These are phyloP conservation scores for Ambrosiella xylebori DNA, from an alignment of 2,329 filamentous ascomycete species.

Conservation along the genomic window DNA sequence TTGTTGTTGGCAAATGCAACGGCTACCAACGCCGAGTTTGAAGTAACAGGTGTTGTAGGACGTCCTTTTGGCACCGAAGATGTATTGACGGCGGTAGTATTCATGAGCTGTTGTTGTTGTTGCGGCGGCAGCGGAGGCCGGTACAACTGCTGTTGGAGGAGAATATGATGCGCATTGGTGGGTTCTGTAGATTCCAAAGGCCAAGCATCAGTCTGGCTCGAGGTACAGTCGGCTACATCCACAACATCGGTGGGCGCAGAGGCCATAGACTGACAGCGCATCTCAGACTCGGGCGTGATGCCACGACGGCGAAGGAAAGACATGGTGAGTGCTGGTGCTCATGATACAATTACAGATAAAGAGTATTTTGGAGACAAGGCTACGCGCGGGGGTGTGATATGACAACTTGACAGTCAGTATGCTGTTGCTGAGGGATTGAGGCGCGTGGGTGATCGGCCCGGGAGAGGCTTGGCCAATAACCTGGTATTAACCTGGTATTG, in stretches of 20 bases:
- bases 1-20: slow-evolving; percentile 1
- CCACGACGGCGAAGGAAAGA: slow-evolving; percentile 45
- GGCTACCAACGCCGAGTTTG: not conserved
- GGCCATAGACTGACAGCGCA: slow-evolving; percentile 33
- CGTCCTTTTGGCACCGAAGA: not conserved
- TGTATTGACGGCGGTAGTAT: not conserved
- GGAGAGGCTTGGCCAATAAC: not conserved
- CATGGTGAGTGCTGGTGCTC: slow-evolving; percentile 31
- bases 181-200: slow-evolving; percentile 9
- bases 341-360: slow-evolving; percentile 15
- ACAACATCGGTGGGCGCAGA: slow-evolving; percentile 11
- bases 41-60: not conserved
- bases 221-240: slow-evolving; percentile 3
- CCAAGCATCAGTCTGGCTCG: not conserved
- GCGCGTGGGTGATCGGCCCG: not conserved
- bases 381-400: not conserved
- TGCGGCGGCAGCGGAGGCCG: not conserved
- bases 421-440: not conserved
- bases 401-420: not conserved
- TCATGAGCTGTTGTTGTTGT: not conserved
- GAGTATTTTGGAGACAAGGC: slow-evolving; percentile 2
- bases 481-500: not conserved
- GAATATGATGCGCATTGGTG: slow-evolving; percentile 11
- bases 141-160: slow-evolving; percentile 6
- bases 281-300: slow-evolving; percentile 40